phyloP scores from a whole-genome alignment of 108 stramenopile genomes.

The Skeletonema tropicum region DNA sequence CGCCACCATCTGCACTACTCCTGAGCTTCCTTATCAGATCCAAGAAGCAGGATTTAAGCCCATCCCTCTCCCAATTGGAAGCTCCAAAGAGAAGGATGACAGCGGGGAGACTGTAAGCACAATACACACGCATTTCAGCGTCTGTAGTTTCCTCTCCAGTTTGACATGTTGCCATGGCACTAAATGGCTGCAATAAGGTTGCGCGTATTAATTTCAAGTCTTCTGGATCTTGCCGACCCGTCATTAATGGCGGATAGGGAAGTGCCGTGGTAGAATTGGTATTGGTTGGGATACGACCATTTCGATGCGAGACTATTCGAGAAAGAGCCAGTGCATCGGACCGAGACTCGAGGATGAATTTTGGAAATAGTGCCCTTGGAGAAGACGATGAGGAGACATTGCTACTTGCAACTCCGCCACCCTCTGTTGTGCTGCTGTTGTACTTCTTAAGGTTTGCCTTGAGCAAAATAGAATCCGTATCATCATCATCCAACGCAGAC shows the following conservation, averaged over 20 bases:
- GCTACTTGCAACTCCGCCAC: not conserved
- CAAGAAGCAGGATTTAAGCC: constrained; percentile 79
- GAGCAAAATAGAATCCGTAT: constrained; percentile 39
- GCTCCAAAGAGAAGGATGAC: constrained; percentile 89
- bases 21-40: constrained; percentile 59
- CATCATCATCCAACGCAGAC: constrained; percentile 43
- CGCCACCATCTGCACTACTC: constrained; percentile 17
- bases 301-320: constrained; percentile 45
- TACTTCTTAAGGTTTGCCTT: constrained; percentile 29
- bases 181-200: constrained; percentile 83
- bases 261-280: constrained; percentile 1
- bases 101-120: constrained; percentile 97
- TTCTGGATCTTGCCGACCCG: constrained; percentile 57
- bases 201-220: constrained; percentile 64
- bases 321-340: constrained; percentile 49
- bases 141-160: constrained; percentile 86
- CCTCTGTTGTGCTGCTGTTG: not conserved
- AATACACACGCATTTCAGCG: constrained; percentile 94
- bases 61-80: constrained; percentile 81
- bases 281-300: constrained; percentile 31
- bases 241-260: constrained; percentile 34
- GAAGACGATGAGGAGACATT: constrained; percentile 10
- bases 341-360: constrained; percentile 46
- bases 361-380: constrained; percentile 36
- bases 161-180: constrained; percentile 72